A percentile compares a stretch with the other conserved stretches of the same genome.
Conservation (phyloP, 2,329 filamentous ascomycete species). For the Fusarium buharicum region DNA sequence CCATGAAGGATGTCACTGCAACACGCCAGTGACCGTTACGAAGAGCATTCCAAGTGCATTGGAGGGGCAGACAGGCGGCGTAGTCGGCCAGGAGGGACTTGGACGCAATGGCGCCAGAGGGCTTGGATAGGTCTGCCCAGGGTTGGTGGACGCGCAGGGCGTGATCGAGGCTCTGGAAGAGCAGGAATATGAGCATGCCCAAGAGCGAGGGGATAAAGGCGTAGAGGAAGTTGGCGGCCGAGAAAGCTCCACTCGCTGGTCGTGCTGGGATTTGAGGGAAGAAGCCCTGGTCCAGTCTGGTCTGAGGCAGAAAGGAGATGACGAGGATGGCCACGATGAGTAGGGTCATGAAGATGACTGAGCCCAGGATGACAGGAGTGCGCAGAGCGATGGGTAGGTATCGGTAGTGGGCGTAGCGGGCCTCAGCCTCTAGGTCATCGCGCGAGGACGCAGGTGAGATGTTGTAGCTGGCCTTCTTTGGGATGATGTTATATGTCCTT, state of each 20-base stretch:
- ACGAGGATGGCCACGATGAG: constrained; percentile 77
- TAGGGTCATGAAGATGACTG: constrained; percentile 67
- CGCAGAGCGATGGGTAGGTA: constrained; percentile 83
- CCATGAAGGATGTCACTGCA: constrained; percentile 68
- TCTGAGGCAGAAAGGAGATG: constrained; percentile 79
- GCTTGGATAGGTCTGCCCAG: constrained; percentile 70
- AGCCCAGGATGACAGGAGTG: constrained; percentile 71
- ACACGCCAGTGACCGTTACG: constrained; percentile 73
- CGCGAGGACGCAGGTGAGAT: constrained; percentile 48
- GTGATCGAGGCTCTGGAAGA: constrained; percentile 74
- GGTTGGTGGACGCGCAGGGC: constrained; percentile 73
- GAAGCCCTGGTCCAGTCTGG: constrained; percentile 76
- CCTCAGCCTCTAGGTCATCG: constrained; percentile 43
- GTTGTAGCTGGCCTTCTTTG: constrained; percentile 47
- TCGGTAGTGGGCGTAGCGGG: constrained; percentile 57
- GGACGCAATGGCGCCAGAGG: constrained; percentile 69
- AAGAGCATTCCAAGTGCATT: constrained; percentile 66
- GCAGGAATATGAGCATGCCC: constrained; percentile 73
- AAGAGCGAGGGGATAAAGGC: constrained; percentile 76
- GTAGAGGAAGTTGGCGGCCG: constrained; percentile 88
- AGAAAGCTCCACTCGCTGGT: constrained; percentile 75
- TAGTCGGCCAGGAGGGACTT: constrained; percentile 77
- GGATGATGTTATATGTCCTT: constrained; percentile 41
- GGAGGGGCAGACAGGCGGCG: constrained; percentile 71
- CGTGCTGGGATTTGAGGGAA: constrained; percentile 71